Base-by-base conservation (phyloP, 179 eudicot species). In the Amaranthus tricolor region DNA sequence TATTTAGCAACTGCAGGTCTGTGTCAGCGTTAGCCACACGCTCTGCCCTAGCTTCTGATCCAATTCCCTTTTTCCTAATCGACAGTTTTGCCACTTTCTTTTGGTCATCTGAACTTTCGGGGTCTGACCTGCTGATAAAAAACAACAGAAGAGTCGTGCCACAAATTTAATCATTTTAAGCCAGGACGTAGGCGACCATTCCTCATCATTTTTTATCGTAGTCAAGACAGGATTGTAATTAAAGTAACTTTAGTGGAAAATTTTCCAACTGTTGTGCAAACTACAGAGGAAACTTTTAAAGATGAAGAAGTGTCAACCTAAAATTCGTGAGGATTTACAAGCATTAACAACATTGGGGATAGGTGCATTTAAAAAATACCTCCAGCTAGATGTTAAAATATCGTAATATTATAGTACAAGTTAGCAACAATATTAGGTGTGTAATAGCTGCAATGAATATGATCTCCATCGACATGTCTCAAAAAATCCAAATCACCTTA, bases 21-120 rank as follows among this genome's bases (percentile, higher is more conserved):
- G 79, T 76, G 83, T 95, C 92, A 55, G 98, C 84, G 78, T 88
- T 93, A 60, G 85, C 97, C 85, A 87, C 83, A 65, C 88, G 91
- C 74, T 88, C 98, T 62, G 96, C 88, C 87, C 96, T 93, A 59
- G 84, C 98, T 82, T 93, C 96, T 2, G 99, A 93, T 47, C 99
- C 99, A 69, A 95, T 84, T 78, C 97, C 97, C 81, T 91, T 94
- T 80, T 87, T 89, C 89, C 86, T 95, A 48, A 95, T 79, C 6
- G 87, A 82, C 81, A 95, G 75, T 65, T 91, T 95, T 43, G 80
- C 90, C 77, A 72, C 86, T 81, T 89, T 93, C 78, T 85, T 86
- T 79, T 76, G 77, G 61, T 95, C 94, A 79, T 92, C 93, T 62
- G 21, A 77, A 62, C 73, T 83, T 67, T 90, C 94, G 55, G 75